Base-by-base conservation (phyloP, 1,284 basidiomycete species). In the Pseudozyma pruni region DNA sequence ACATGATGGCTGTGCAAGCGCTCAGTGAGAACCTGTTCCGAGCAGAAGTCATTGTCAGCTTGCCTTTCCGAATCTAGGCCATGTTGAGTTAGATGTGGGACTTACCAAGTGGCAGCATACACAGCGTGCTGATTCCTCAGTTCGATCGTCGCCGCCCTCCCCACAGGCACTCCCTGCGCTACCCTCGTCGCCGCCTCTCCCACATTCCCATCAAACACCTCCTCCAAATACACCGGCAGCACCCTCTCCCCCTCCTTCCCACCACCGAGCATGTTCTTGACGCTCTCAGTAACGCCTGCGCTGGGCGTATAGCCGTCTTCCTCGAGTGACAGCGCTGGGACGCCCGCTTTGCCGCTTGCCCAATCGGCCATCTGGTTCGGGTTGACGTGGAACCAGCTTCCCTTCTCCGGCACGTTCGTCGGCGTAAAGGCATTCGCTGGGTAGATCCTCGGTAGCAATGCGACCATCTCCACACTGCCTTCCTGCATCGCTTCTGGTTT, bases 51-150 rank as follows among this genome's bases (percentile, higher is more conserved):
- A 14, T 25, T 7, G 39, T 35, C 22, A 33, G 32, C n/a, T n/a
- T n/a, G n/a, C n/a, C n/a, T n/a, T n/a, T n/a, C n/a, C n/a, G n/a
- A n/a, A n/a, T n/a, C n/a, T n/a, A n/a, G n/a, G n/a, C n/a, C n/a
- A n/a, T n/a, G n/a, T n/a, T n/a, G n/a, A n/a, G n/a, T n/a, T n/a
- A n/a, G n/a, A n/a, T 11, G 58, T 56, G 67, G 54, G 35, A 46
- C 71, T 53, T 29, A 94, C 95, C 95, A 99, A 11, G 95, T 99
- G 17, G 91, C 88, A 7, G 95, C 92, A 83, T 99, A 99, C 7
- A 93, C 94, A 9, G 93, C 87, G 85, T 99, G 95, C 54, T 93
- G 89, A 83, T 99, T 98, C 38, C 96, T 87, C 46, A 99, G 84
- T 79, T 98, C 93, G 39, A 98, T 90, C 4, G 88, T 88, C 2